Evolutionary conservation across 805 yeast species (phyloP), one percentile per base, ranked within the genome.

Genomic region (Pichia occidentalis): DNA sequence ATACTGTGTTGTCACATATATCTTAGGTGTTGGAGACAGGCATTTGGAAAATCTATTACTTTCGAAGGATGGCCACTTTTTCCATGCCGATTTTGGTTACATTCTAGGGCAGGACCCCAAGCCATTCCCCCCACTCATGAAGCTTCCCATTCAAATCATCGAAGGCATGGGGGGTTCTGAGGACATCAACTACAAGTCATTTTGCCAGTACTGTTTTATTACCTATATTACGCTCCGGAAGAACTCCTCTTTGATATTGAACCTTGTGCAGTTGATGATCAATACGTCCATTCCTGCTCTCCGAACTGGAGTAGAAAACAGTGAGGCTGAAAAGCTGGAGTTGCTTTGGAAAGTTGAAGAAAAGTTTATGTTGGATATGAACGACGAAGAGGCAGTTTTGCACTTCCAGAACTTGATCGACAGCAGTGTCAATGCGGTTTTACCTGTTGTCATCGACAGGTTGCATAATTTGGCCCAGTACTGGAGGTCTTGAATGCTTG

Each of bases 81-180:
- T 95, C 75, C 99, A 92, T 61, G 97, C 95, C 1, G 99, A 92
- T 61, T 92, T 85, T 59, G 99, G 99, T 1, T 92, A 92, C 53
- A 90, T 92, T 34, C 64, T 92, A 38, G 99, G 99, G 0, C 80
- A 88, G 37, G 99, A 92, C 58, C 99, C 99, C 2, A 92, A 92
- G 57, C 97, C 97, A 11, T 92, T 92, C 62, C 97, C 99, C 11
- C 99, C 99, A 1, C 69, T 90, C 63, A 92, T 92, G 97, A 92
- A 92, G 54, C 65, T 92, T 26, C 98, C 98, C 0, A 92, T 92
- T 29, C 98, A 92, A 60, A 82, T 92, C 13, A 84, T 92, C 29
- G 98, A 92, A 48, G 97, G 97, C 0, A 92, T 92, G 86, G 99
- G 99, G 2, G 98, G 97, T 1, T 72, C 85, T 35, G 71, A 73